These are phyloP conservation scores for Kazachstania bromeliacearum DNA, from an alignment of 805 yeast species.

Conservation along the genomic window DNA sequence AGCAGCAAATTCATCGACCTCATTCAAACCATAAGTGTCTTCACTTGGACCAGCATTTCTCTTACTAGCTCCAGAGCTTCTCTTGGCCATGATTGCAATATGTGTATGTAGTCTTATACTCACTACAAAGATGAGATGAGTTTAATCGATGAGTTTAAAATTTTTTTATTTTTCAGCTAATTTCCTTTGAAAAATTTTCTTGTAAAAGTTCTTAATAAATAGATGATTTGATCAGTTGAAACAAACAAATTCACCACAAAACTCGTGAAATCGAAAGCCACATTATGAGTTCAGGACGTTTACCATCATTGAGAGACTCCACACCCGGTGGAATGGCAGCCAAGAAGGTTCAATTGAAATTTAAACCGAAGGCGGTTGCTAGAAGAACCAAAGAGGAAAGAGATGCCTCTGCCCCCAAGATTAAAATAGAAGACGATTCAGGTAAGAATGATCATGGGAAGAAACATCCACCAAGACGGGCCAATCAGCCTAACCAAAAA, in stretches of 20 bases:
- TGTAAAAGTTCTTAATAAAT: slow-evolving; percentile 1
- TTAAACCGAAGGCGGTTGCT: slow-evolving; percentile 81
- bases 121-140: slow-evolving; percentile 18
- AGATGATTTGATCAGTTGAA: too few species aligned
- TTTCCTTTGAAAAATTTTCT: slow-evolving; percentile 4
- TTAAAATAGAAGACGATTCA: slow-evolving; percentile 22
- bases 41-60: too few species aligned
- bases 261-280: too few species aligned
- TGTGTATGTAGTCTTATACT: too few species aligned
- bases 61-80: too few species aligned
- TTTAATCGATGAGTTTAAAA: too few species aligned
- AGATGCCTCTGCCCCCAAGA: slow-evolving; percentile 62
- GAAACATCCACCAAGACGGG: slow-evolving; percentile 11
- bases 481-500: slow-evolving; percentile 15
- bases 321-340: slow-evolving; percentile 4
- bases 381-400: slow-evolving; percentile 78
- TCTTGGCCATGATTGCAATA: too few species aligned
- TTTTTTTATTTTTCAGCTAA: not conserved
- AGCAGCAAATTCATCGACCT: slow-evolving; percentile 59
- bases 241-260: too few species aligned
- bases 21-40: slow-evolving; percentile 44
- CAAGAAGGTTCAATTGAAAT: slow-evolving; percentile 50
- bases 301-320: slow-evolving; percentile 25
- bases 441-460: slow-evolving; percentile 5
- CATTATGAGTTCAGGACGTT: slow-evolving; percentile 23